These are phyloP conservation scores for Cordyceps pruinosa DNA, from an alignment of 2,329 filamentous ascomycete genomes.

Conservation along the genomic window DNA sequence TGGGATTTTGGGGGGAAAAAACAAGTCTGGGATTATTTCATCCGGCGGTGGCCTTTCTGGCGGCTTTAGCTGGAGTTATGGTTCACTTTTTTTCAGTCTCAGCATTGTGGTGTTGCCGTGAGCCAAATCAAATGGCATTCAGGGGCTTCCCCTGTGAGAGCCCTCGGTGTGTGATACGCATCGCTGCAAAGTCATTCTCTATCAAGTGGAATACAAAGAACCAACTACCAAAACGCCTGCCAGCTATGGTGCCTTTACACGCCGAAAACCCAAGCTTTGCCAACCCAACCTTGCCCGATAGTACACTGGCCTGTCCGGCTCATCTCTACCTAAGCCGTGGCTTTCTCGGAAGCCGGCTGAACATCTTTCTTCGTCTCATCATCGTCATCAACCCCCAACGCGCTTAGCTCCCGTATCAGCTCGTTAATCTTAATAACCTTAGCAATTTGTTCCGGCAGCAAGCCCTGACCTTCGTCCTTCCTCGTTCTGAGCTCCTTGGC, in stretches of 20 bases:
- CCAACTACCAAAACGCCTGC: not conserved
- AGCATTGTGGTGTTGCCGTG: too few relatives aligned
- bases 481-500: constrained; percentile 85
- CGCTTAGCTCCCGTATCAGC: constrained; percentile 78
- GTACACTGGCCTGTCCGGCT: not conserved
- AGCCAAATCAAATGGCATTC: too few relatives aligned
- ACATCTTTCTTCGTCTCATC: constrained; percentile 48
- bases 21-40: too few relatives aligned
- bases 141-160: too few relatives aligned
- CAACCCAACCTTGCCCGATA: not conserved
- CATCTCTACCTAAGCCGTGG: not conserved
- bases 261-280: not conserved
- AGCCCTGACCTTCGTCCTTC: constrained; percentile 75
- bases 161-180: not conserved
- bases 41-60: too few relatives aligned
- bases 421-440: constrained; percentile 98
- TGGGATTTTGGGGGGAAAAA: too few relatives aligned
- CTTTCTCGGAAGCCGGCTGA: not conserved
- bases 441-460: constrained; percentile 90
- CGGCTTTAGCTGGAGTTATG: too few relatives aligned
- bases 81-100: too few relatives aligned
- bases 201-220: not conserved
- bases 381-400: constrained; percentile 74
- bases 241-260: not conserved
- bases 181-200: not conserved